Base-by-base conservation (phyloP, 208 protist species). In the Trypanosoma avium region DNA sequence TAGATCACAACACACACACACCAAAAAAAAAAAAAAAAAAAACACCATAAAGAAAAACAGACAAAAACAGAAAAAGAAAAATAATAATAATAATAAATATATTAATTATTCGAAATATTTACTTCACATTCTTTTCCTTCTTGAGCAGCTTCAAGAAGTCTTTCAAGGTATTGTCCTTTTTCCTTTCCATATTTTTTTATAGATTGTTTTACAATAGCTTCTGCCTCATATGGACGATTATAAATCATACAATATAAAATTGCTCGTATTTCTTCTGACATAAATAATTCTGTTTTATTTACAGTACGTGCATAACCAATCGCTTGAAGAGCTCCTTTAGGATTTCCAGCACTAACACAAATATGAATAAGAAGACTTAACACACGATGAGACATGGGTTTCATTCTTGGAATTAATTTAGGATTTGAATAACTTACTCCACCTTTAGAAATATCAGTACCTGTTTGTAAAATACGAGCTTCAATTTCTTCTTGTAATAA, bases 221-320 rank as follows among this genome's bases (percentile, higher is more conserved):
- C 73, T 12, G 84, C 90, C 57, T 95, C 86, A 19, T 68, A 73
- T 2, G 79, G 81, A n/a, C 86, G 77, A 54, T 83, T 40, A 61
- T 93, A 91, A 54, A 77, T 59, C 63, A 90, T 75, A 59, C 86
- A 93, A 60, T 86, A 90, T 8, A 95, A 71, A 22, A 95, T 30
- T 1, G 90, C 84, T 2, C 60, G 72, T 29, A 93, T 88, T 57
- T 90, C 78, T 19, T 75, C 61, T 2, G 86, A 74, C 22, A 83
- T 45, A 3, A 70, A 52, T 50, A 95, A 72, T 71, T 92, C 82
- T 32, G 73, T 81, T 66, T 84, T 86, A 67, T 81, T 66, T 17
- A 77, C 84, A 12, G 67, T 67, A 8, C 82, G 79, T 4, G 86
- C 90, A 59, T 88, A 82, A 24, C 78, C 85, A 36, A 93, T 65